phyloP scores from a whole-genome alignment of 129 eudicot species.

The Tagetes erecta region DNA sequence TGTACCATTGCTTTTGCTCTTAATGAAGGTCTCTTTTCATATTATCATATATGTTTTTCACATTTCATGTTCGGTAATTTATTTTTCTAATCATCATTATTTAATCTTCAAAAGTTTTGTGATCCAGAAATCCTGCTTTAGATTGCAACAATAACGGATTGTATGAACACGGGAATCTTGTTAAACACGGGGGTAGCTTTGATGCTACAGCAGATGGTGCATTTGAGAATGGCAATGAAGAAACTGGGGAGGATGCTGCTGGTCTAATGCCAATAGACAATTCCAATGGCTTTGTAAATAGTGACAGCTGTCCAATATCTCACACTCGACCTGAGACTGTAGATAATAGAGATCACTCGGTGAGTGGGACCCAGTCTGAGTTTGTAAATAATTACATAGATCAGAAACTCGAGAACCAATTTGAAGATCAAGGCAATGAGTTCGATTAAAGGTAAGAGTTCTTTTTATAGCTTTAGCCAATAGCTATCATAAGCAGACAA shows the following conservation, averaged over 20 bases:
- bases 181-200: slow-evolving; percentile 24
- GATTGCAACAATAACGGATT: slow-evolving; percentile 9
- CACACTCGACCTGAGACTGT: slow-evolving; percentile 54
- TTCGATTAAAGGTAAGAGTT: slow-evolving; percentile 50
- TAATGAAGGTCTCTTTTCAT: not conserved
- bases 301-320: slow-evolving; percentile 43
- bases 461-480: not conserved
- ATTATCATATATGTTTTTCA: no score
- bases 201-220: slow-evolving; percentile 20
- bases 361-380: slow-evolving; percentile 41
- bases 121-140: slow-evolving; percentile 38
- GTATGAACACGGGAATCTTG: slow-evolving; percentile 33
- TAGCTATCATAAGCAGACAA: not conserved
- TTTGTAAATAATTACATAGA: slow-evolving; percentile 67
- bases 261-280: slow-evolving; percentile 34
- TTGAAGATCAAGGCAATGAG: slow-evolving; percentile 52
- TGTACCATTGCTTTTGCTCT: not conserved
- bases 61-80: no score
- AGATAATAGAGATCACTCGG: slow-evolving; percentile 61
- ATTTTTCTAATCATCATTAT: not conserved
- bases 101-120: not conserved
- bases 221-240: slow-evolving; percentile 44
- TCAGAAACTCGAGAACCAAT: slow-evolving; percentile 49
- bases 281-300: slow-evolving; percentile 63
- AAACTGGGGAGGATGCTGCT: slow-evolving; percentile 43